A percentile compares a stretch with the other conserved stretches of the same genome.
Conservation (phyloP, 2,329 filamentous ascomycete genomes). For the Hypoxylon sp. region DNA sequence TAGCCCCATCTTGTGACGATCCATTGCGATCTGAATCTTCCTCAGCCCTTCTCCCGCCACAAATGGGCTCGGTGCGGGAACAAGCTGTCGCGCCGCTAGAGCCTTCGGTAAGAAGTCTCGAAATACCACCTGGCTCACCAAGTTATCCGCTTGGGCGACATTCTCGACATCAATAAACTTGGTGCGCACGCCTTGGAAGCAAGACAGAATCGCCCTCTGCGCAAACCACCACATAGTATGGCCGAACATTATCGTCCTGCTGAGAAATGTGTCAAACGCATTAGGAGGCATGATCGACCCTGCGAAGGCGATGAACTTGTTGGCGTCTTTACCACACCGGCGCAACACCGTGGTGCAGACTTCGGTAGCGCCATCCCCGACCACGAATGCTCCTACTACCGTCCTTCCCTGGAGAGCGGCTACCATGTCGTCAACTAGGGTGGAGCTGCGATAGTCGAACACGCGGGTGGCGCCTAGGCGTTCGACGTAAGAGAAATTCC, state of each 20-base stretch:
- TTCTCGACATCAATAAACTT: constrained; percentile 39
- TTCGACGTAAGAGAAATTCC: constrained; percentile 57
- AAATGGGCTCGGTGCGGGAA: constrained; percentile 45
- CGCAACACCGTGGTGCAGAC: constrained; percentile 41
- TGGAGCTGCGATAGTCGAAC: constrained; percentile 58
- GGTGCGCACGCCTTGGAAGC: constrained; percentile 15
- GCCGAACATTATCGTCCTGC: neutral
- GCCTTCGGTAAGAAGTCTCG: constrained; percentile 46
- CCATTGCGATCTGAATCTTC: constrained; percentile 30
- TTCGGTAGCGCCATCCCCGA: constrained; percentile 32
- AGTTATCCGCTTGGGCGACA: constrained; percentile 15
- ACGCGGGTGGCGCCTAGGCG: constrained; percentile 57
- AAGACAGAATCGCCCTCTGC: constrained; percentile 9
- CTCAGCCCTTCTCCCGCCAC: constrained; percentile 44
- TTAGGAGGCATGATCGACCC: neutral
- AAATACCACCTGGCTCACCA: constrained; percentile 44
- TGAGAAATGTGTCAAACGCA: constrained; percentile 3
- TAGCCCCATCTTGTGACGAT: constrained; percentile 22
- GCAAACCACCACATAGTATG: constrained; percentile 19
- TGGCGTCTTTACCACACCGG: constrained; percentile 4
- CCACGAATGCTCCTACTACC: constrained; percentile 40
- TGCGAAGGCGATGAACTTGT: constrained; percentile 38
- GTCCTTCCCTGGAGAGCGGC: constrained; percentile 24
- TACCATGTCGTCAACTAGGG: constrained; percentile 50
- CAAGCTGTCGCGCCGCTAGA: constrained; percentile 40